Conservation (phyloP, 805 yeast species). For the Yamadazyma sp. region DNA sequence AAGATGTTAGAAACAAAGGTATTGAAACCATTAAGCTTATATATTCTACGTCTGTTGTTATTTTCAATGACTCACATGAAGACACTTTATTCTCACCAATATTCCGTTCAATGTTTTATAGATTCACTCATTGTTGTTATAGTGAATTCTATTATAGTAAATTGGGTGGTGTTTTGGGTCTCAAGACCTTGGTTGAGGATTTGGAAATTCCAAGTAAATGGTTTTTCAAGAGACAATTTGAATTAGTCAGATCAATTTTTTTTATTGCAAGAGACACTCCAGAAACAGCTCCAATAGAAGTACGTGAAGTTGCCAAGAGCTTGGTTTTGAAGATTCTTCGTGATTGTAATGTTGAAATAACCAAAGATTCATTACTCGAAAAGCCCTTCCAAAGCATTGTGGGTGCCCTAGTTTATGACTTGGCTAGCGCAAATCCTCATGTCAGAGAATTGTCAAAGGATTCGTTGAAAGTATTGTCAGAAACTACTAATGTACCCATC, state of each 20-base stretch:
- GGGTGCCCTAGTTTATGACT: slow-evolving; percentile 88
- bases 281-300: slow-evolving; percentile 78
- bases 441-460: slow-evolving; percentile 82
- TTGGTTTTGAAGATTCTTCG: slow-evolving; percentile 62
- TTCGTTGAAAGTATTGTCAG: slow-evolving; percentile 64
- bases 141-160: slow-evolving; percentile 84
- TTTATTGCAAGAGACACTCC: slow-evolving; percentile 91
- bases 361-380: slow-evolving; percentile 60
- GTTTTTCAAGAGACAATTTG: slow-evolving; percentile 76
- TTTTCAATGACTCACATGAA: slow-evolving; percentile 71
- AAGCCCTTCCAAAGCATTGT: slow-evolving; percentile 78
- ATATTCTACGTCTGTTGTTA: slow-evolving; percentile 53
- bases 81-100: slow-evolving; percentile 71
- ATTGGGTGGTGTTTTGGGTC: slow-evolving; percentile 85
- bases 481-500: slow-evolving; percentile 65
- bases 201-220: slow-evolving; percentile 66
- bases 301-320: slow-evolving; percentile 66
- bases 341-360: slow-evolving; percentile 60
- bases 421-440: slow-evolving; percentile 80
- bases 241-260: slow-evolving; percentile 79
- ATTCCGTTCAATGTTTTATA: slow-evolving; percentile 70
- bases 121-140: slow-evolving; percentile 87
- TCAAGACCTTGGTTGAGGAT: slow-evolving; percentile 68
- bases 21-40: slow-evolving; percentile 60
- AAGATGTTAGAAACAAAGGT: slow-evolving; percentile 70